Evolutionary conservation across 2,329 filamentous ascomycete genomes (phyloP).

Genomic region (Aspergillus fructus): DNA sequence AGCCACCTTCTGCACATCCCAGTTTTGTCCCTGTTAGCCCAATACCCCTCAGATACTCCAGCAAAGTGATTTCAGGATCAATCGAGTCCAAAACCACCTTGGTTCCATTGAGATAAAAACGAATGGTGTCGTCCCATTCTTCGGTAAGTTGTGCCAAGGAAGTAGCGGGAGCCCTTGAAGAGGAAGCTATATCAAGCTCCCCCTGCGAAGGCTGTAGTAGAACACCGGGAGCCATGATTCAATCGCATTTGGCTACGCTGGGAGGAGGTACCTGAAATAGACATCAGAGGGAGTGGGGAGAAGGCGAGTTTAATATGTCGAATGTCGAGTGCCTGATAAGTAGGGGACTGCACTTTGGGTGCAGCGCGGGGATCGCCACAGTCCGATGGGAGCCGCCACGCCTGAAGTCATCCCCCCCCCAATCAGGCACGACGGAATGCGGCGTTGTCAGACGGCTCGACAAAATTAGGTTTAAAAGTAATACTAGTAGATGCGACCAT

Average conservation of each 20-base stretch:
- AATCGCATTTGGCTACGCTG: constrained; percentile 6
- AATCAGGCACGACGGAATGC: constrained; percentile 8
- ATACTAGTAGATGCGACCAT: background rate
- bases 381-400: constrained; percentile 26
- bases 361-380: constrained; percentile 39
- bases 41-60: constrained; percentile 91
- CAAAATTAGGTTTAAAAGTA: background rate
- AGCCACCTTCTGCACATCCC: constrained; percentile 94
- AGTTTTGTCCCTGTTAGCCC: constrained; percentile 94
- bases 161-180: constrained; percentile 1
- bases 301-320: background rate
- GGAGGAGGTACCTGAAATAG: constrained; percentile 8
- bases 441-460: background rate
- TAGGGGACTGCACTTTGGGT: background rate
- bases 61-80: constrained; percentile 85
- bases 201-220: constrained; percentile 47
- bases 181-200: constrained; percentile 41
- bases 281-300: background rate
- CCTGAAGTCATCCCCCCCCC: background rate
- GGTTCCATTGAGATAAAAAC: constrained; percentile 94
- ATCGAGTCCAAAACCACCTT: constrained; percentile 80
- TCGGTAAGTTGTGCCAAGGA: constrained; percentile 66
- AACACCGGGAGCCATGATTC: constrained; percentile 58
- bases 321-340: constrained; percentile 6
- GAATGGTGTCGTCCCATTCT: constrained; percentile 79